Base-by-base conservation (phyloP, 306 rosid genomes). In the Fagus sylvatica region DNA sequence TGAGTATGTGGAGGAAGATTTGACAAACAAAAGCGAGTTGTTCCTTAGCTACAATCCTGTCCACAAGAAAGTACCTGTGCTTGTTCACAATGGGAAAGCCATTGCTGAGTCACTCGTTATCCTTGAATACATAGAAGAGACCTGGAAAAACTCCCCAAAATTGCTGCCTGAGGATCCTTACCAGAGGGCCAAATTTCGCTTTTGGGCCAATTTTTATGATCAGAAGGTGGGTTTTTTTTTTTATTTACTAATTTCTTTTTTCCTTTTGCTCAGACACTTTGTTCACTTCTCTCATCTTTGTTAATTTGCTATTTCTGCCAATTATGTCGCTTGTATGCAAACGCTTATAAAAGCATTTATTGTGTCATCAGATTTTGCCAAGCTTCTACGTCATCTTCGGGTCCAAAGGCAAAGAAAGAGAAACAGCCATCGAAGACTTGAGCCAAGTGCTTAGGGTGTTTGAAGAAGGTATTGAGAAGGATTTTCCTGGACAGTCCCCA, bases 91-190 rank as follows among this genome's bases (percentile, higher is more conserved):
- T 3, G 85, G 84, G 8, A 79, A 28, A 7, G 55, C 87, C 49
- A 73, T 89, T 4, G 56, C 79, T 1, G 87, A 80, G 72, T 85
- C 88, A 28, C 74, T 77, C 7, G 54, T 83, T 54, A 83, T 88
- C 61, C 80, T 84, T 9, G 86, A 87, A 72, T 90, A 86, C 73
- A 73, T 85, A 2, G 85, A 87, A 34, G 90, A 87, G 19, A 5
- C 32, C 5, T 83, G 92, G 90, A 75, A 49, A 15, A 34, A 74
- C 2, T 12, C 30, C n/a, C 91, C 88, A 22, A 82, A 68, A 46
- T 48, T 90, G 5, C 43, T 90, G 42, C 85, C 86, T 0, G 74
- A 75, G 2, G 83, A 81, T 68, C 89, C 88, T 41, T 79, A 80
- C 53, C 61, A 67, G 5, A 84, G 84, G 59, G 83, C 86, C 57